Evolutionary conservation across 805 yeast species (phyloP).

Genomic region (Saturnispora serradocipensis): DNA sequence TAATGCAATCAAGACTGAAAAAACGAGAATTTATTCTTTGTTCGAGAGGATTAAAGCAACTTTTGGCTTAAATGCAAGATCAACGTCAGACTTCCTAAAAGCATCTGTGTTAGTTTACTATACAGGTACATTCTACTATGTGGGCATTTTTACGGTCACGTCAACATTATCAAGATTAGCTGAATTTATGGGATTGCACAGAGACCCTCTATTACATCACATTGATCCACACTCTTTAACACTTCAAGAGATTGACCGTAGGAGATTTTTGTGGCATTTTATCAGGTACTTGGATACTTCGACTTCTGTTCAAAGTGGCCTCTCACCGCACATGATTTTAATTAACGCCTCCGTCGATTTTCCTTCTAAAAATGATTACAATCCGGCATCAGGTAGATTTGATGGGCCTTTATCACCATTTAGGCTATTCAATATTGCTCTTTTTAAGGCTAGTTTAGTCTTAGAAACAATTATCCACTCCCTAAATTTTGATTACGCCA

Average conservation of each 20-base stretch:
- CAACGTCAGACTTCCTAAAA: constrained; percentile 11
- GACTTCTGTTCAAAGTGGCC: constrained; percentile 12
- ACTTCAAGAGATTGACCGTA: constrained; percentile 9
- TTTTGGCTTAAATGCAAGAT: constrained; percentile 7
- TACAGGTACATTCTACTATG: constrained; percentile 10
- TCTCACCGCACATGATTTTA: constrained; percentile 16
- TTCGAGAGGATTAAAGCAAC: constrained; percentile 10
- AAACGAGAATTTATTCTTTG: not conserved
- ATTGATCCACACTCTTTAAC: constrained; percentile 6
- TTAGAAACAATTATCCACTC: constrained; percentile 13
- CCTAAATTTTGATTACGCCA: constrained; percentile 11
- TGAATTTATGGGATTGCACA: constrained; percentile 13
- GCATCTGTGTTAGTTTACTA: constrained; percentile 10
- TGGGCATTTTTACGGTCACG: constrained; percentile 11
- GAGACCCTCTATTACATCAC: constrained; percentile 13
- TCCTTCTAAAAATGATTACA: constrained; percentile 12
- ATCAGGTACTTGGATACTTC: constrained; percentile 13
- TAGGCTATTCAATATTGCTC: constrained; percentile 9
- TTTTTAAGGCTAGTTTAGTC: constrained; percentile 13
- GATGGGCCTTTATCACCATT: constrained; percentile 15
- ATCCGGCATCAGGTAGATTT: constrained; percentile 8
- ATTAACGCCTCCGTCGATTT: constrained; percentile 12
- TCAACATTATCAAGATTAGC: constrained; percentile 12
- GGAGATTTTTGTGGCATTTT: constrained; percentile 12
- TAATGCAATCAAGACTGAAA: constrained; percentile 1